phyloP scores from a whole-genome alignment of 805 yeast genomes.

The Myxozyma mucilagina region DNA sequence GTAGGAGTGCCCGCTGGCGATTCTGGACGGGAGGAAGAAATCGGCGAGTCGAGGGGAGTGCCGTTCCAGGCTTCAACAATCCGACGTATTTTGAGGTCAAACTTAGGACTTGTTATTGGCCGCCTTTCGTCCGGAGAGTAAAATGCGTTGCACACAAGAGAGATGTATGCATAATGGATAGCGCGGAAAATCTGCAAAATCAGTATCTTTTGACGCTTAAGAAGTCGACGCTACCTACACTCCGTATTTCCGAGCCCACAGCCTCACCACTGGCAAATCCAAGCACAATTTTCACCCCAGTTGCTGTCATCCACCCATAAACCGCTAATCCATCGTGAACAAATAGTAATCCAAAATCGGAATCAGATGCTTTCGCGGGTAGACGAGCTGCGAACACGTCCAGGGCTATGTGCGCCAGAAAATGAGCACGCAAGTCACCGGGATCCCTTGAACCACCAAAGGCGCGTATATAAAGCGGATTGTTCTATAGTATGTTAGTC shows the following conservation, averaged over 20 bases:
- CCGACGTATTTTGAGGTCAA: slow-evolving; percentile 23
- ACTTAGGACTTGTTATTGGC: slow-evolving; percentile 23
- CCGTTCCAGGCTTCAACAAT: slow-evolving; percentile 33
- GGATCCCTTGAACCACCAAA: slow-evolving; percentile 6
- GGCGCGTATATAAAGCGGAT: slow-evolving; percentile 25
- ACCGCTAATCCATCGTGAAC: slow-evolving; percentile 67
- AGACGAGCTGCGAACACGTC: slow-evolving; percentile 62
- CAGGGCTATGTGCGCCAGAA: slow-evolving; percentile 72
- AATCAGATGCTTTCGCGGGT: slow-evolving; percentile 46
- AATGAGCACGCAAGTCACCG: slow-evolving; percentile 52
- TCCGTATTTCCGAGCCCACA: slow-evolving; percentile 33
- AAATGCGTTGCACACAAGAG: slow-evolving; percentile 65
- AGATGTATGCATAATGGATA: slow-evolving; percentile 57
- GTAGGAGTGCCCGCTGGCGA: no score
- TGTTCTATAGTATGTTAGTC: slow-evolving; percentile 15
- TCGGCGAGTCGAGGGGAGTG: not conserved
- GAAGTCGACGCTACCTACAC: slow-evolving; percentile 26
- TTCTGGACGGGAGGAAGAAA: not conserved
- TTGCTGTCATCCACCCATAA: slow-evolving; percentile 67
- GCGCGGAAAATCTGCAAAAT: slow-evolving; percentile 41
- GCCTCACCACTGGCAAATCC: slow-evolving; percentile 49
- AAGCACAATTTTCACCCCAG: slow-evolving; percentile 64
- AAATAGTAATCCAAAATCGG: slow-evolving; percentile 51
- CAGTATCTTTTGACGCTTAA: not conserved
- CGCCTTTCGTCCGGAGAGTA: slow-evolving; percentile 41